Evolutionary conservation across 2,329 filamentous ascomycete species (phyloP).

Genomic region (Exophiala sp.): DNA sequence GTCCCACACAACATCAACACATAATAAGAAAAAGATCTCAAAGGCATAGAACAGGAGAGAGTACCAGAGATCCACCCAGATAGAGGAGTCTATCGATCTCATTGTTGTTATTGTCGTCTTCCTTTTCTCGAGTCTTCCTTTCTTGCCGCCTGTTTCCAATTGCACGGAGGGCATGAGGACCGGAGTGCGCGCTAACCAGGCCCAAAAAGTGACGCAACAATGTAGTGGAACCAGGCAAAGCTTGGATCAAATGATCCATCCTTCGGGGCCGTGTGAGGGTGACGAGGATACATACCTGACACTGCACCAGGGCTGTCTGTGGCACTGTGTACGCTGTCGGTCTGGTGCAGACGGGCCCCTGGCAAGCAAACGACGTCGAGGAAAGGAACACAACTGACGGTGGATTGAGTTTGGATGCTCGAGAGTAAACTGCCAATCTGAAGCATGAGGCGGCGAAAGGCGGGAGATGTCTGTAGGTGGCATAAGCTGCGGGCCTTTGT

Average conservation of each 20-base stretch:
- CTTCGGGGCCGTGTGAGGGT: constrained; percentile 13
- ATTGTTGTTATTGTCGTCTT: too few relatives aligned
- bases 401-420: background rate
- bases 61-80: background rate
- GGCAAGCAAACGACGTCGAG: background rate
- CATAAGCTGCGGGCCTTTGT: constrained; percentile 12
- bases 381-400: background rate
- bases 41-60: background rate
- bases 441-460: constrained; percentile 15
- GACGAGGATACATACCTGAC: background rate
- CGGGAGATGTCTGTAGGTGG: constrained; percentile 15
- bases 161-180: background rate
- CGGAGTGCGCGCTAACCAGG: background rate
- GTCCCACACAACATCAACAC: background rate
- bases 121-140: background rate
- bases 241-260: constrained; percentile 6
- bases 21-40: background rate
- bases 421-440: constrained; percentile 8
- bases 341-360: background rate
- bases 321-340: background rate
- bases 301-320: background rate
- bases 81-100: background rate
- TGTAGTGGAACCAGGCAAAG: constrained; percentile 9
- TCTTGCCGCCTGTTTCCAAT: background rate
- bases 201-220: constrained; percentile 17